These are phyloP conservation scores for Xylariaceae sp. DNA, from an alignment of 2,329 filamentous ascomycete genomes.

Conservation along the genomic window DNA sequence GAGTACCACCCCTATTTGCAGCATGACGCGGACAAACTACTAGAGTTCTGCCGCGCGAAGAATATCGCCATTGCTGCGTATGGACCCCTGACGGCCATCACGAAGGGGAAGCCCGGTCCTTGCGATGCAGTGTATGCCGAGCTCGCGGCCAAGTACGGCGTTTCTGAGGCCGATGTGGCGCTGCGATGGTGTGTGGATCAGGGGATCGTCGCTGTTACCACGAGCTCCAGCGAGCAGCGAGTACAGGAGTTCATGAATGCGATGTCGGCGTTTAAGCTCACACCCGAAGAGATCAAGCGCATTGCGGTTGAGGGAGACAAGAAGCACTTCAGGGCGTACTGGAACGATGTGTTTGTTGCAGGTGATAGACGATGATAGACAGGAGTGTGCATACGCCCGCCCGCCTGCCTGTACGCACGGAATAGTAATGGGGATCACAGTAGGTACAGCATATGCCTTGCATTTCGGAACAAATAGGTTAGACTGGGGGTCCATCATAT, in stretches of 20 bases:
- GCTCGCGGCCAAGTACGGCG: conserved; percentile 54
- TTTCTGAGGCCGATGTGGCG: conserved; percentile 50
- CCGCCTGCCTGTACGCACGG: background rate
- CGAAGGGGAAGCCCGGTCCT: conserved; percentile 46
- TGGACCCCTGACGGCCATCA: conserved; percentile 45
- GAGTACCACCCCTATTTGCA: conserved; percentile 74
- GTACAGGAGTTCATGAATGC: conserved; percentile 51
- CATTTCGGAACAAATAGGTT: background rate
- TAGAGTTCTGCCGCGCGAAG: conserved; percentile 53
- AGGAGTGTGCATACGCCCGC: background rate
- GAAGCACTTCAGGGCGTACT: conserved; percentile 60
- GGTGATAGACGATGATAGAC: conserved; percentile 44
- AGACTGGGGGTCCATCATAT: background rate
- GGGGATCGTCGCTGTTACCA: conserved; percentile 54
- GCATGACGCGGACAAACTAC: conserved; percentile 46
- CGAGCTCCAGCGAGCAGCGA: conserved; percentile 53
- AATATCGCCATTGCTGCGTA: conserved; percentile 54
- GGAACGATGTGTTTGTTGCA: conserved; percentile 46
- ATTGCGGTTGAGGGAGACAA: conserved; percentile 51
- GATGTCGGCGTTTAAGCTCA: conserved; percentile 52
- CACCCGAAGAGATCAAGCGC: conserved; percentile 51
- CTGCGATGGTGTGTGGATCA: conserved; percentile 58
- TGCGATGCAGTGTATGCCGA: conserved; percentile 46
- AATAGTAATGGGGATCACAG: background rate
- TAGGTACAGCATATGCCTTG: background rate